Conservation (phyloP, 2,329 filamentous ascomycete genomes). For the Sclerotinia trifoliorum region DNA sequence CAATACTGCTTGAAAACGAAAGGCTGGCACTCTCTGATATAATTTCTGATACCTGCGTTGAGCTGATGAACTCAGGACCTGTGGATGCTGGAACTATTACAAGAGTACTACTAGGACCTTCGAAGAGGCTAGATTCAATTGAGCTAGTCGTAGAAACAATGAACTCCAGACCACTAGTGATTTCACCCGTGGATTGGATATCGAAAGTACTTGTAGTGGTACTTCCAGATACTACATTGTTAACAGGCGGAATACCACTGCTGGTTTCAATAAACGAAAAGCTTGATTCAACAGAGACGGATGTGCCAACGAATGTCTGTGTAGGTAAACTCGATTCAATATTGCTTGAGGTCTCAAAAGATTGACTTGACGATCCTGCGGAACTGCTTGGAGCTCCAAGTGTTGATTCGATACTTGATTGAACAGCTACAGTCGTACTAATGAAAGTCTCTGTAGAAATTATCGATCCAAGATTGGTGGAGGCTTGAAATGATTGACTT, state of each 20-base stretch:
- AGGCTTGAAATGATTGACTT: neutral
- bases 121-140: neutral
- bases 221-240: neutral
- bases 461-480: neutral
- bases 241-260: neutral
- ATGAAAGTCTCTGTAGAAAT: neutral
- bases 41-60: neutral
- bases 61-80: neutral
- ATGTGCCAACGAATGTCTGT: neutral
- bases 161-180: neutral
- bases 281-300: neutral
- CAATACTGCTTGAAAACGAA: neutral
- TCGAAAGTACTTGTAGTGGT: neutral
- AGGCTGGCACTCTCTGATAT: neutral
- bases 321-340: neutral
- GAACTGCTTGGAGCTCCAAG: neutral
- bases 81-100: neutral
- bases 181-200: neutral
- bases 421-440: neutral
- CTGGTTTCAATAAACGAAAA: neutral
- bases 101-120: neutral
- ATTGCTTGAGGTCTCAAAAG: neutral
- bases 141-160: neutral
- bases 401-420: neutral
- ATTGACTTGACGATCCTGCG: neutral